Percentiles rank a stretch among this genome's conserved stretches.
phyloP scores from a whole-genome alignment of 1,284 basidiomycete species.

The Fomitiporia mediterranea region DNA sequence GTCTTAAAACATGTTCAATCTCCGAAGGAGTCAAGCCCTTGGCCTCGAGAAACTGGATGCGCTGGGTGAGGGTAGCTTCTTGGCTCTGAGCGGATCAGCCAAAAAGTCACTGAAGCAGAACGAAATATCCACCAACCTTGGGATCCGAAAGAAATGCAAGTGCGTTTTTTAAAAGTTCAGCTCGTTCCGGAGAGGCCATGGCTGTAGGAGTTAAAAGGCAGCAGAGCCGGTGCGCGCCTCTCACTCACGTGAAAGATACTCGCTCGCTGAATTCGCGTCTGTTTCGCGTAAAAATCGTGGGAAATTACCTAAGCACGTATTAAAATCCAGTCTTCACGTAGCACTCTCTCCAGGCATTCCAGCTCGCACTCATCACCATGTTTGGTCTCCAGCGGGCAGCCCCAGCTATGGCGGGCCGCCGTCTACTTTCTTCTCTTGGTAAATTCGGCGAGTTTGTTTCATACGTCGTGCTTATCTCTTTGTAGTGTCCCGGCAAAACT shows the following conservation, averaged over 20 bases:
- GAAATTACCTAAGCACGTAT: conserved; percentile 10
- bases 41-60: conserved; percentile 90
- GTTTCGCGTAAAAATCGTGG: conserved; percentile 4
- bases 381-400: conserved; percentile 43
- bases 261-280: neutral
- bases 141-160: conserved; percentile 77
- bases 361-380: conserved; percentile 29
- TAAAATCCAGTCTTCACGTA: conserved; percentile 8
- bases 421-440: conserved; percentile 16
- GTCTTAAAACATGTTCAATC: conserved; percentile 83
- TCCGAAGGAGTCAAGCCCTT: conserved; percentile 85
- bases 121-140: conserved; percentile 43
- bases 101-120: neutral
- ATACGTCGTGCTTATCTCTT: neutral
- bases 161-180: conserved; percentile 75
- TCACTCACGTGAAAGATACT: neutral
- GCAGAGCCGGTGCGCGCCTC: too few relatives aligned
- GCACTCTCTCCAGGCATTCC: neutral
- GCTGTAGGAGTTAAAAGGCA: conserved; percentile 17
- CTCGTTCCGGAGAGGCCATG: conserved; percentile 54
- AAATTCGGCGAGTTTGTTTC: neutral
- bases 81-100: conserved; percentile 46
- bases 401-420: conserved; percentile 37
- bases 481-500: conserved; percentile 22
- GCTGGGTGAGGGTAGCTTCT: conserved; percentile 75